These are phyloP conservation scores for Talaromyces amestolkiae DNA, from an alignment of 2,329 filamentous ascomycete species.

Conservation along the genomic window DNA sequence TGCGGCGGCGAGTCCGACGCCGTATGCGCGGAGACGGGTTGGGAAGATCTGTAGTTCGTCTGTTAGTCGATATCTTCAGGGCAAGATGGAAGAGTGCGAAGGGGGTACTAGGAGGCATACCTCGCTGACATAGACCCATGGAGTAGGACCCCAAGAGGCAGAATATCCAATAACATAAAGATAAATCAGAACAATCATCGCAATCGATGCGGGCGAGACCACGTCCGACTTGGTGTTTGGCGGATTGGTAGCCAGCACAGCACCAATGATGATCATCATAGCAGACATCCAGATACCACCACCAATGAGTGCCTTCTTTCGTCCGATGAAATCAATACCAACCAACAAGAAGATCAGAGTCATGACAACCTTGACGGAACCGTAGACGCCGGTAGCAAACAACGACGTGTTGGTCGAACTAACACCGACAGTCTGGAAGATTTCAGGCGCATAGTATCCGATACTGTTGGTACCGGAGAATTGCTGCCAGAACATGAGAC, in stretches of 20 bases:
- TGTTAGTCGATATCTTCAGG: not conserved
- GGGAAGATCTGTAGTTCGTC: slow-evolving; percentile 35
- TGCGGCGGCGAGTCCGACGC: slow-evolving; percentile 37
- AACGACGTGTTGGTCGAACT: slow-evolving; percentile 33
- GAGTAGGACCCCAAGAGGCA: slow-evolving; percentile 36
- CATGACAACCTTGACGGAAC: slow-evolving; percentile 39
- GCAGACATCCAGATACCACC: slow-evolving; percentile 35
- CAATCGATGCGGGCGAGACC: slow-evolving; percentile 34
- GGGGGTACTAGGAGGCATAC: slow-evolving; percentile 21
- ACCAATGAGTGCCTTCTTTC: slow-evolving; percentile 36
- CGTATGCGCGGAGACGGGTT: slow-evolving; percentile 38
- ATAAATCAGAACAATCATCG: slow-evolving; percentile 50
- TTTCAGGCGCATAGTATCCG: slow-evolving; percentile 41
- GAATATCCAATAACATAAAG: slow-evolving; percentile 44
- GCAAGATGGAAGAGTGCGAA: not conserved
- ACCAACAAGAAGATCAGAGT: slow-evolving; percentile 38
- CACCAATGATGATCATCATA: slow-evolving; percentile 43
- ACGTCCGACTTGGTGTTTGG: slow-evolving; percentile 27
- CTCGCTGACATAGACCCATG: slow-evolving; percentile 38
- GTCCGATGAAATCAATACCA: slow-evolving; percentile 40
- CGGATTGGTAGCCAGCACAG: slow-evolving; percentile 34
- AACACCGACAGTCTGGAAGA: slow-evolving; percentile 38
- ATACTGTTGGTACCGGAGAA: slow-evolving; percentile 41
- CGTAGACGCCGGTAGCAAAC: slow-evolving; percentile 41
- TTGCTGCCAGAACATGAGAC: slow-evolving; percentile 44